phyloP scores from a whole-genome alignment of 139 green algal genomes.

The Haematococcus sp. region DNA sequence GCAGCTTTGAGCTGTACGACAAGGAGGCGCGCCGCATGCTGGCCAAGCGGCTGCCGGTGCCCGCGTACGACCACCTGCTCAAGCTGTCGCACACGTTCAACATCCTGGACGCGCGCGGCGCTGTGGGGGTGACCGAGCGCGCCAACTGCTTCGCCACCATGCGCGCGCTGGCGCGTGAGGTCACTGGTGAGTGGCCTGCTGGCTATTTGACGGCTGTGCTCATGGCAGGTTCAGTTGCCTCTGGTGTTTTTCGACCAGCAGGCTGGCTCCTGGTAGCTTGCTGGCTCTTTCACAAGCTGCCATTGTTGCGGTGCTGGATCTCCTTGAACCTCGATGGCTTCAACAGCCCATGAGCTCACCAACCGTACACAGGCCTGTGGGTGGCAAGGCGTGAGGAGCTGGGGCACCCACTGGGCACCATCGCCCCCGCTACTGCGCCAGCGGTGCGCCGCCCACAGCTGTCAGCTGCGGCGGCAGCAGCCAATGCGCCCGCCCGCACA shows the following conservation, averaged over 20 bases:
- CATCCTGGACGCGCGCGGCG: slow-evolving; percentile 91
- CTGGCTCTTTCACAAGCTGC: background rate
- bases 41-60: slow-evolving; percentile 85
- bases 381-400: slow-evolving; percentile 87
- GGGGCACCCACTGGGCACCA: slow-evolving; percentile 79
- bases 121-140: slow-evolving; percentile 93
- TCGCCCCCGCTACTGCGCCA: slow-evolving; percentile 22
- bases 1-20: slow-evolving; percentile 21
- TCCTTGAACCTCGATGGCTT: no score
- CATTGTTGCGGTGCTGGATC: background rate
- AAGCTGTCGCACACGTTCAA: slow-evolving; percentile 98
- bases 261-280: background rate
- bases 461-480: background rate
- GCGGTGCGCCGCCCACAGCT: background rate
- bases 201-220: no score
- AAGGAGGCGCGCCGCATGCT: slow-evolving; percentile 85
- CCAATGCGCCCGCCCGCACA: background rate
- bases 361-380: slow-evolving; percentile 88
- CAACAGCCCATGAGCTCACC: no score
- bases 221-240: background rate
- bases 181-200: slow-evolving; percentile 49
- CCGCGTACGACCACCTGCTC: slow-evolving; percentile 96
- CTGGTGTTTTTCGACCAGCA: background rate
- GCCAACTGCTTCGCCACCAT: slow-evolving; percentile 91
- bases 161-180: slow-evolving; percentile 71